phyloP scores from a whole-genome alignment of 192 early-diverging fungal species.

The Rhizophlyctis rosea region DNA sequence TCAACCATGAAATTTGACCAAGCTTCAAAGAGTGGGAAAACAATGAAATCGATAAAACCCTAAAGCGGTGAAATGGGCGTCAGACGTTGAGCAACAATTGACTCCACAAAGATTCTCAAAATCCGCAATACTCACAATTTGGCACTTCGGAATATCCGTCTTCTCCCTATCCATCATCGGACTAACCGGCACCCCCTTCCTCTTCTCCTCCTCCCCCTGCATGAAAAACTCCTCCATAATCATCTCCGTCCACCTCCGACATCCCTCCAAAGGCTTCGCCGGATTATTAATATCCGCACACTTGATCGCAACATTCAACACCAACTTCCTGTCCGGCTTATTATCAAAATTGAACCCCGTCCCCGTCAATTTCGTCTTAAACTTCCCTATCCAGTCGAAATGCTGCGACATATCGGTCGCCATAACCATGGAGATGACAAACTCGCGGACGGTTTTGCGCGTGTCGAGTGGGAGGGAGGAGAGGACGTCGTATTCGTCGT shows the following conservation, averaged over 20 bases:
- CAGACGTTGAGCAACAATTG: not conserved
- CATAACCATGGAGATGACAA: constrained; percentile 44
- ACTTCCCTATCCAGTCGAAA: constrained; percentile 52
- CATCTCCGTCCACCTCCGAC: constrained; percentile 43
- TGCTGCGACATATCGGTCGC: constrained; percentile 56
- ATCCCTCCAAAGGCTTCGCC: constrained; percentile 37
- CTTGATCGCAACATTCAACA: constrained; percentile 51
- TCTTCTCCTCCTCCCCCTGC: constrained; percentile 52
- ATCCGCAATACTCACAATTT: constrained; percentile 28
- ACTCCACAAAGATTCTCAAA: not conserved
- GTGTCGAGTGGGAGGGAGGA: constrained; percentile 29
- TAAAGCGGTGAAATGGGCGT: not conserved
- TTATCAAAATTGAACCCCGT: constrained; percentile 29
- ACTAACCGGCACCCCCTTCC: constrained; percentile 39
- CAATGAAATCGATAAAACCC: constrained; percentile 49
- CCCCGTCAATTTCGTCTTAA: constrained; percentile 45
- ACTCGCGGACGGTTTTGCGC: constrained; percentile 35
- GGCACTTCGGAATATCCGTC: constrained; percentile 56
- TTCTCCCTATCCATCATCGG: constrained; percentile 50
- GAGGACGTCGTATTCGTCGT: constrained; percentile 41
- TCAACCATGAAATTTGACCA: not conserved
- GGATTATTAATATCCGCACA: constrained; percentile 57
- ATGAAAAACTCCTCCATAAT: constrained; percentile 53
- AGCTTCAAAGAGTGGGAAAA: constrained; percentile 43
- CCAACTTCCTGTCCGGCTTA: constrained; percentile 31